Conservation (phyloP, 768 basidiomycete genomes). For the Gyrodon lividus region DNA sequence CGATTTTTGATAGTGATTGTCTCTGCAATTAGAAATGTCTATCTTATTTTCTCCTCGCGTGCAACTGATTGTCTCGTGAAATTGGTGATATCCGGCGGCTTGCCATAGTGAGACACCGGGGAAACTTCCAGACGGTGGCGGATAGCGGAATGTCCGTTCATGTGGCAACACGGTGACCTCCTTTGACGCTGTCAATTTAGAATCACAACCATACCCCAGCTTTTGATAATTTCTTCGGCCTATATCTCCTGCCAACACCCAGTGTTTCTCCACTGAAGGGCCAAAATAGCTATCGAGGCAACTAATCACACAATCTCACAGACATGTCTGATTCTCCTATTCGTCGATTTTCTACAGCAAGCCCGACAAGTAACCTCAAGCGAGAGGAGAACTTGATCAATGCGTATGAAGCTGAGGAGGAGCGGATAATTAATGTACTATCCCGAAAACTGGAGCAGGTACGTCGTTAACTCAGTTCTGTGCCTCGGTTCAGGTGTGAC, state of each 20-base stretch:
- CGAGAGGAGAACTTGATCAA: slow-evolving; percentile 78
- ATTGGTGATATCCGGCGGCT: not conserved
- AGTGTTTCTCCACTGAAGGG: not conserved
- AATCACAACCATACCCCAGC: not conserved
- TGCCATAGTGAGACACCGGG: no score
- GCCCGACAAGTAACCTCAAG: slow-evolving; percentile 45
- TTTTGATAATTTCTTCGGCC: not conserved
- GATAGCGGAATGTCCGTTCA: not conserved
- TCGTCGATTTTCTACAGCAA: slow-evolving; percentile 54
- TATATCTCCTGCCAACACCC: not conserved
- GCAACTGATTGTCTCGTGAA: no score
- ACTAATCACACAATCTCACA: not conserved
- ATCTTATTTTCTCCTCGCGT: not conserved
- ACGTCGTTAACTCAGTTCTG: not conserved
- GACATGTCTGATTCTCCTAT: slow-evolving; percentile 47
- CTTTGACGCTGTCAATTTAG: not conserved
- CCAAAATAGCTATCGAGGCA: not conserved
- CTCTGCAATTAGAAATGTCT: not conserved
- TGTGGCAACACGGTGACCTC: slow-evolving; percentile 6
- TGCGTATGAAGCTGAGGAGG: slow-evolving; percentile 88
- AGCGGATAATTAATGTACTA: slow-evolving; percentile 80
- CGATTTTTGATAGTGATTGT: slow-evolving; percentile 54
- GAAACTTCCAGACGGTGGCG: no score
- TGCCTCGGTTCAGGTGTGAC: not conserved
- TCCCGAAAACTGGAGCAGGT: slow-evolving; percentile 86